Base-by-base conservation (phyloP, 2,329 filamentous ascomycete genomes). In the Phyllosticta paracitricarpa region DNA sequence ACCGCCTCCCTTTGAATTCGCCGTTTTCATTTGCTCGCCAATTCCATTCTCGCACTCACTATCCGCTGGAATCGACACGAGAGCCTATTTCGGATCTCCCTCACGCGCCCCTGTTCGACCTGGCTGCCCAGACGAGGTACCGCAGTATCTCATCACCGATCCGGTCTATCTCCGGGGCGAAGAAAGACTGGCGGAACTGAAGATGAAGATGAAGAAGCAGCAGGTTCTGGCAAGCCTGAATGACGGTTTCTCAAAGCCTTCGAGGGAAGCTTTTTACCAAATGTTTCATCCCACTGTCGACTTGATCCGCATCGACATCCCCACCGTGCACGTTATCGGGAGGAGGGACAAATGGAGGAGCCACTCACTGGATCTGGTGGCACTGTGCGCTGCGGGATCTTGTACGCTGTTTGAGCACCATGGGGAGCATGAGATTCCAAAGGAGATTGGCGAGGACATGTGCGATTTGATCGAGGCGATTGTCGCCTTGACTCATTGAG, bases 21-120 rank as follows among this genome's bases (percentile, higher is more conserved):
- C 72, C 14, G 68, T 73, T 30, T 72, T 74, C 56, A 66, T 74
- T 59, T 69, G 68, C 62, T 67, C 69, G 2, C 58, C 70, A 6
- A 67, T 69, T n/a, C 70, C 69, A 2, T 71, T 72, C 30, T 48
- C 53, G 3, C 28, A 57, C 24, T 30, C 33, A n/a, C 51, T 48
- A 4, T 14, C 14, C 8, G 19, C 30, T 6, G 53, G 53, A 24
- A 52, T 61, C 19, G 30, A 57, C 54, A 19, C 33, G 53, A 30
- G 53, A 4, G 19, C 28, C 26, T 51, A 28, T 17, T 53, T 58
- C 19, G 1, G 19, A 56, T 35, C 28, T 24, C 10, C n/a, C 28
- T 7, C n/a, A 56, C 54, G 28, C 22, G 19, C 12, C 5, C 54
- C 17, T 30, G 28, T 30, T 6, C 28, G 28, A 30, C 28, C 28